phyloP scores from a whole-genome alignment of 2,329 filamentous ascomycete species.

The Phoma sp. region DNA sequence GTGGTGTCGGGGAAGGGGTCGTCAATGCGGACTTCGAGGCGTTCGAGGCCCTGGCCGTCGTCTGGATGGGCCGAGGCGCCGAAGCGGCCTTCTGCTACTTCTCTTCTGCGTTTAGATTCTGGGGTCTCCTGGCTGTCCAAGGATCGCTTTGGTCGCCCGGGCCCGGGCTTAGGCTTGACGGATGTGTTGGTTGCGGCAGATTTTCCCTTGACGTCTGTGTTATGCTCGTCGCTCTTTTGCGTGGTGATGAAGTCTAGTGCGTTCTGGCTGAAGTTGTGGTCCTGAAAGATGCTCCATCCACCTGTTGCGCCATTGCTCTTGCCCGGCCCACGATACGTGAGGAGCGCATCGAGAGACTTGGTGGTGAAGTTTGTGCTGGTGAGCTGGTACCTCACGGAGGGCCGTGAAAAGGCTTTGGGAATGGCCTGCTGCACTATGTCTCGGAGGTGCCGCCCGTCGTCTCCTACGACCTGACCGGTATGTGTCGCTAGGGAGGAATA shows the following conservation, averaged over 20 bases:
- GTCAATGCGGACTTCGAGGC: constrained; percentile 57
- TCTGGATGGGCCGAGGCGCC: constrained; percentile 55
- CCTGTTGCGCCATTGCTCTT: constrained; percentile 75
- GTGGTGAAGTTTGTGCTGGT: constrained; percentile 71
- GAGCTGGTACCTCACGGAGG: constrained; percentile 73
- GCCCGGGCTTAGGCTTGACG: constrained; percentile 22
- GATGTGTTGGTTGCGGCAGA: not conserved
- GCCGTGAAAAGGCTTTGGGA: constrained; percentile 79
- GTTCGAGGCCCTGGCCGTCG: constrained; percentile 48
- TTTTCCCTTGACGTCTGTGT: constrained; percentile 21
- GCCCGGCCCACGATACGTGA: constrained; percentile 71
- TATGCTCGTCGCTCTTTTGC: constrained; percentile 26
- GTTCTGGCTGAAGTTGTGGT: constrained; percentile 61
- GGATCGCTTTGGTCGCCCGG: constrained; percentile 36
- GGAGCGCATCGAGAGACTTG: constrained; percentile 71
- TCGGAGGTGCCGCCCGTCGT: constrained; percentile 62
- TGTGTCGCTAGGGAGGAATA: constrained; percentile 64
- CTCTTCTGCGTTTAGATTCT: constrained; percentile 62
- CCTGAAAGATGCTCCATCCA: constrained; percentile 79
- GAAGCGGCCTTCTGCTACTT: constrained; percentile 72
- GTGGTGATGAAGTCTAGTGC: constrained; percentile 55
- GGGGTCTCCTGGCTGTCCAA: constrained; percentile 35
- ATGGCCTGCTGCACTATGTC: constrained; percentile 78
- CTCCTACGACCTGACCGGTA: constrained; percentile 43
- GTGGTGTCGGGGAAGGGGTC: constrained; percentile 49